These are phyloP conservation scores for Laetiporus sulphureus DNA, from an alignment of 1,284 basidiomycete genomes.

Conservation along the genomic window DNA sequence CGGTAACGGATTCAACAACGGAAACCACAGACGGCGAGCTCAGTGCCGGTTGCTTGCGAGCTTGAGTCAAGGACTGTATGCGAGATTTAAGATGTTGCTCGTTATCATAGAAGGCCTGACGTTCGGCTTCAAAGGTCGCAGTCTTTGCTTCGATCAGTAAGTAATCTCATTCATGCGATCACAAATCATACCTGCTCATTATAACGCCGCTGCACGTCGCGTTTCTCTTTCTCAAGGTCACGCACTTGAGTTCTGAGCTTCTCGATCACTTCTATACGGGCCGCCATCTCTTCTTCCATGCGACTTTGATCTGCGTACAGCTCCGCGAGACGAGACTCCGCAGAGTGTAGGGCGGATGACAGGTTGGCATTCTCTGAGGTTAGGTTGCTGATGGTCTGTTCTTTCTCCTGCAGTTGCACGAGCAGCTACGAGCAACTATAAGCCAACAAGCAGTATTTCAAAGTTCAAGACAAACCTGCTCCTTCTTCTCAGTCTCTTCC, in stretches of 20 bases:
- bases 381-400: conserved; percentile 56
- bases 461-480: conserved; percentile 45
- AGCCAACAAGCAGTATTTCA: conserved; percentile 1
- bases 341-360: conserved; percentile 52
- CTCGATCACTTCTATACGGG: conserved; percentile 72
- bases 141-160: conserved; percentile 37
- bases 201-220: conserved; percentile 70
- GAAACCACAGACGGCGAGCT: conserved; percentile 25
- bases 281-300: conserved; percentile 68
- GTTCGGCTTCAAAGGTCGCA: conserved; percentile 74
- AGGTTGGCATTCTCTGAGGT: conserved; percentile 58
- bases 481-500: conserved; percentile 73
- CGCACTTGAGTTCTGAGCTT: conserved; percentile 71
- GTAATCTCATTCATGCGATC: neutral
- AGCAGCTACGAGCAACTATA: conserved; percentile 44
- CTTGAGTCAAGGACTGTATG: conserved; percentile 69
- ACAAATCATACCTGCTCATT: conserved; percentile 61
- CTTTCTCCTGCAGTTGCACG: conserved; percentile 69
- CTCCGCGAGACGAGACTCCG: conserved; percentile 65
- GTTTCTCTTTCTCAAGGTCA: conserved; percentile 77
- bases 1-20: conserved; percentile 37
- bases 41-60: conserved; percentile 42
- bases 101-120: conserved; percentile 81
- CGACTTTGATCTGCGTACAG: conserved; percentile 74
- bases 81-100: conserved; percentile 84